Conservation (phyloP, 192 early-diverging fungal genomes). For the Gaertneriomyces semiglobifer region DNA sequence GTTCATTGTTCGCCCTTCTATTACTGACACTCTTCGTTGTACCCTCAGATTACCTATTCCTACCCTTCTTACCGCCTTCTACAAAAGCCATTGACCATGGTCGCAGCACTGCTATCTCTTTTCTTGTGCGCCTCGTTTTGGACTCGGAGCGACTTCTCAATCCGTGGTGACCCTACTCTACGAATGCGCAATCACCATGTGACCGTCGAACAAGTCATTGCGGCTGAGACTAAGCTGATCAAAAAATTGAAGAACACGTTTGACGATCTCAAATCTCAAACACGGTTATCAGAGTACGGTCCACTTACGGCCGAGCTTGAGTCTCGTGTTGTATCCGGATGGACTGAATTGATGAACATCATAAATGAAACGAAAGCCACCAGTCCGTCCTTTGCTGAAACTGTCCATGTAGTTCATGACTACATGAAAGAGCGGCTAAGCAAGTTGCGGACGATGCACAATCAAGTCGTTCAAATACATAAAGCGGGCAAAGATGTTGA, state of each 20-base stretch:
- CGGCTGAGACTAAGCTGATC: conserved; percentile 9
- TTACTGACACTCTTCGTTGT: conserved; percentile 7
- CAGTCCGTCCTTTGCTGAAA: not conserved
- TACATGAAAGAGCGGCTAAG: conserved; percentile 13
- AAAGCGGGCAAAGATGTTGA: conserved; percentile 13
- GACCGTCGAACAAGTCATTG: not conserved
- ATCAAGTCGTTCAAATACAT: conserved; percentile 9
- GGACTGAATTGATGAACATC: conserved; percentile 5
- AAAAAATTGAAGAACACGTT: conserved; percentile 20
- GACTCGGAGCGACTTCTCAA: conserved; percentile 44
- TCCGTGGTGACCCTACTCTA: conserved; percentile 24
- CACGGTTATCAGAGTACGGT: conserved; percentile 16
- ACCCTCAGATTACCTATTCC: conserved; percentile 41
- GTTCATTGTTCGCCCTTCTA: conserved; percentile 3
- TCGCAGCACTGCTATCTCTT: conserved; percentile 36
- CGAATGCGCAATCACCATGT: not conserved
- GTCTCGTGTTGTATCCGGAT: not conserved
- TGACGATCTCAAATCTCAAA: conserved; percentile 17
- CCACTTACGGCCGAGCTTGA: not conserved
- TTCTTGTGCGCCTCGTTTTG: conserved; percentile 37
- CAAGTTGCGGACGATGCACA: conserved; percentile 23
- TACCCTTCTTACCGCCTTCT: conserved; percentile 30
- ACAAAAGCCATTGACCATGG: conserved; percentile 47
- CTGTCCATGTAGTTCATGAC: conserved; percentile 3
- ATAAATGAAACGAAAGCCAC: conserved; percentile 11